Evolutionary conservation across 768 basidiomycete species (phyloP), one percentile per base, ranked within the genome.

Genomic region (Phlegmacium glaucopus): DNA sequence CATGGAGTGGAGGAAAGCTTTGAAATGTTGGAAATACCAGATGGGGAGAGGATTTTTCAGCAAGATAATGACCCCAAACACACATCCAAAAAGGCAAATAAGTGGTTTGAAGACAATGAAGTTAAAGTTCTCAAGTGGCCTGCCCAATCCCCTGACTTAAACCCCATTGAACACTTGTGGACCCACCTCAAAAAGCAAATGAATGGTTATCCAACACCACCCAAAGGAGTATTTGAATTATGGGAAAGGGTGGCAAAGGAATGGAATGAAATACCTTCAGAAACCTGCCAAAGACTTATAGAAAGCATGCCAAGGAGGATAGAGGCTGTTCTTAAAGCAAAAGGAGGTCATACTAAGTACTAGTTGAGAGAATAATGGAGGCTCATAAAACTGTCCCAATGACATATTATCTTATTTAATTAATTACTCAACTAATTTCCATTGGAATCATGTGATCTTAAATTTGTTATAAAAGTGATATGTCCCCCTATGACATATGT

Each of bases 101-200:
- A 44, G 25, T 70, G 63, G 61, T 50, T 66, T 28, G 9, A 17
- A 1, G 6, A 53, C n/a, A 30, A 63, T 47, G n/a, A 42, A 9
- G 57, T 69, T 26, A 42, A 48, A 16, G 42, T 61, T 17, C 54
- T 69, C 27, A 35, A 13, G 27, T 65, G 66, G 47, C 66, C 65
- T 10, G 49, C 64, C 39, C 48, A 38, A 49, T 70, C 65, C 4
- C 67, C 67, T 3, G 61, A 70, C 50, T 37, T 67, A 38, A 58
- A 49, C 41, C 62, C 67, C 44, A 66, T 68, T n/a, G 64, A 70
- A 55, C 57, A 50, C 10, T 32, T 67, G 7, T 70, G 68, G 66
- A 57, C 56, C 16, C 50, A 59, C 41, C 60, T 68, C 36, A 68
- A 67, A 49, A 43, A 30, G 3, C 48, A 50, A 6, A 34, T 67